Conservation (phyloP, 139 green algal species). For the Parachlorella kessleri region DNA sequence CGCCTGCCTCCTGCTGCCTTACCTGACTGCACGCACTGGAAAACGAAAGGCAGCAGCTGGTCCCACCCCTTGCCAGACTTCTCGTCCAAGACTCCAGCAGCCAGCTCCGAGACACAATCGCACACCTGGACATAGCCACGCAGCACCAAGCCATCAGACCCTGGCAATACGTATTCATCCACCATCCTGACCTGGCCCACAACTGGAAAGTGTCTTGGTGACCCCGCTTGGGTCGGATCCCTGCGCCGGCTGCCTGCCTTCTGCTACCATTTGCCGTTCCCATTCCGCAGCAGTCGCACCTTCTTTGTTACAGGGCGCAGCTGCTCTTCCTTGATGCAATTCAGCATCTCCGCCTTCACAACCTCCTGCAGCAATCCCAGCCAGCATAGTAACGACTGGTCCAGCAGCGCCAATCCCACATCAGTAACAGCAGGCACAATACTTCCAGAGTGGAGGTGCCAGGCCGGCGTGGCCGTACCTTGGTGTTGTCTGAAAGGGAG, state of each 20-base stretch:
- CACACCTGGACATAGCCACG: slow-evolving; percentile 61
- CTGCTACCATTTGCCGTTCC: no score
- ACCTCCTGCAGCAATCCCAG: slow-evolving; percentile 50
- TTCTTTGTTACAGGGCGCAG: slow-evolving; percentile 47
- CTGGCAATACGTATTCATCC: neutral
- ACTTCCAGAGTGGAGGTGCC: no score
- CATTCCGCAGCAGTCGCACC: no score
- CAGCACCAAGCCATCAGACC: neutral
- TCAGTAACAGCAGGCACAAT: no score
- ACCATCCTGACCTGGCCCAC: no score
- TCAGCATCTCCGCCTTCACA: slow-evolving; percentile 73
- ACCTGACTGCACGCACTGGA: slow-evolving; percentile 71
- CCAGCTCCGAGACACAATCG: slow-evolving; percentile 87
- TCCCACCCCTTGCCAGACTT: slow-evolving; percentile 67
- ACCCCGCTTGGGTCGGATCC: no score
- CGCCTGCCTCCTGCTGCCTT: slow-evolving; percentile 6
- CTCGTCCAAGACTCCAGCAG: slow-evolving; percentile 57
- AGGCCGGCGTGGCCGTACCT: no score
- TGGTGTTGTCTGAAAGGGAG: slow-evolving; percentile 32
- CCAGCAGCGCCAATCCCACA: no score
- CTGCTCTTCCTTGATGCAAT: slow-evolving; percentile 61
- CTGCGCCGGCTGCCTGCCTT: no score
- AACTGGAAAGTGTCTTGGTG: no score
- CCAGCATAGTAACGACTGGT: no score
- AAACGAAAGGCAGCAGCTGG: slow-evolving; percentile 94